A percentile compares a stretch with the other conserved stretches of the same genome.
Conservation (phyloP, 2,329 filamentous ascomycete species). For the Colletotrichum viniferum region DNA sequence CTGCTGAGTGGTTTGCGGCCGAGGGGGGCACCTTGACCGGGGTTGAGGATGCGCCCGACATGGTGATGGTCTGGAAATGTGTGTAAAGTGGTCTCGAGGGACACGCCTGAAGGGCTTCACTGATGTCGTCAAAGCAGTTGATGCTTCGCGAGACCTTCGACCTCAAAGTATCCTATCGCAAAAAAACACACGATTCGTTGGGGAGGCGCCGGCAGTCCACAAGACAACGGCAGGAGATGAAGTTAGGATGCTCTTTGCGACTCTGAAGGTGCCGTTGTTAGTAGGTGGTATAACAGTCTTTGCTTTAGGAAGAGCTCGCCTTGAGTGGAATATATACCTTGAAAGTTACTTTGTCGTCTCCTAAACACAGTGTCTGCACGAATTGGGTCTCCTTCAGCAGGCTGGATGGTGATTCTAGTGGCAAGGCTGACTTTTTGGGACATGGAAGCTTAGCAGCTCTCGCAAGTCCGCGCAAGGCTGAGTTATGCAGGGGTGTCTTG, state of each 20-base stretch:
- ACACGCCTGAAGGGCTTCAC: background rate
- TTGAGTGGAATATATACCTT: background rate
- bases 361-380: background rate
- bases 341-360: background rate
- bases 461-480: conserved; percentile 19
- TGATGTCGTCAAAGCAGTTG: background rate
- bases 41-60: conserved; percentile 52
- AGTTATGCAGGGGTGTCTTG: conserved; percentile 20
- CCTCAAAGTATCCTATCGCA: background rate
- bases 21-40: conserved; percentile 66
- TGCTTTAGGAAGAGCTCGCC: background rate
- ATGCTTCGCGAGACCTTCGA: background rate
- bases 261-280: background rate
- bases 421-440: conserved; percentile 17
- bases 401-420: background rate
- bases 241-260: background rate
- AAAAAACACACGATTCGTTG: background rate
- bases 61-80: conserved; percentile 26
- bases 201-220: background rate
- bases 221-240: background rate
- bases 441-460: conserved; percentile 7
- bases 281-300: background rate
- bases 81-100: background rate
- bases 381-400: conserved; percentile 7
- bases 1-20: conserved; percentile 63